Base-by-base conservation (phyloP, 1,284 basidiomycete genomes). In the Hemileia vastatrix region DNA sequence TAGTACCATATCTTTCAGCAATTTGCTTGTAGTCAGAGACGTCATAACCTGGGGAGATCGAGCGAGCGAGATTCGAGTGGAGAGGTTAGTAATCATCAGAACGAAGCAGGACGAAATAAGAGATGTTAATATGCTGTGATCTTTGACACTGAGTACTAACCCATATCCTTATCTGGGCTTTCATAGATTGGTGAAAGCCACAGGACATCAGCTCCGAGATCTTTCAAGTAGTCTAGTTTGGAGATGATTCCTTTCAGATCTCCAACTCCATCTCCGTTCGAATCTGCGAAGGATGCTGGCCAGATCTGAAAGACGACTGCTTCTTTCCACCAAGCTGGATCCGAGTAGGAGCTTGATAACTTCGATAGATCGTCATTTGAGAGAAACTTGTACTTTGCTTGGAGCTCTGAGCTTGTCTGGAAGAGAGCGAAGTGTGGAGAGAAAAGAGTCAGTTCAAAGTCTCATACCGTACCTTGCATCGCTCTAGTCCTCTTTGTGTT, bases 161-260 rank as follows among this genome's bases (percentile, higher is more conserved):
- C 86, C 82, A 86, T 86, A 75, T 88, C 85, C 19, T 82, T 83
- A 64, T 83, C 76, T 0, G 85, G 85, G 3, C 82, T 84, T 56
- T 80, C 80, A 76, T 86, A 88, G 65, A 88, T 86, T 23, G 88
- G 87, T 3, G 80, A 83, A 31, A 88, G 77, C 86, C 86, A 89
- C 31, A 88, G 74, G 1, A 86, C 82, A 68, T 87, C 84, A 19
- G 84, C 81, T 2, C 86, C 87, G 6, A 89, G 79, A 64, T 82
- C 79, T 68, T 83, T 81, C 64, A 89, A 78, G 75, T 89, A 86
- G 69, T 85, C 84, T 8, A 88, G 78, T 57, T 85, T 84, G 27
- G 77, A 71, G 40, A 78, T 76, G 66, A 90, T 86, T 13, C 86
- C 86, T 43, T 80, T 80, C 32, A 90, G 79, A 75, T 89, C 87